Base-by-base conservation (phyloP, 2,329 filamentous ascomycete genomes). In the Blastomyces parvus region DNA sequence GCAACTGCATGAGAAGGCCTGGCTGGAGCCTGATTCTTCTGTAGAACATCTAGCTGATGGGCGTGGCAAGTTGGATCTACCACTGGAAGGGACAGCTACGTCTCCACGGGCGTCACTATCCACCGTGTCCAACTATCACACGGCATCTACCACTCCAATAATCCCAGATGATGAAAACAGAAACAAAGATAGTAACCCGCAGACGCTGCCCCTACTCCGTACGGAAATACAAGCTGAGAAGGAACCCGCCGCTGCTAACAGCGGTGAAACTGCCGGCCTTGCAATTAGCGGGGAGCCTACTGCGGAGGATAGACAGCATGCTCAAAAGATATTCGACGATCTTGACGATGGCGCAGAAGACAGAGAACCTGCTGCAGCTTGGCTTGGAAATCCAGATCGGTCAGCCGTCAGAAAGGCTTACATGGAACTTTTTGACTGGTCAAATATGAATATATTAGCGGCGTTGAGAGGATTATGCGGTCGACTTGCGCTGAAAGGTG, bases 351-450 rank as follows among this genome's bases (percentile, higher is more conserved):
- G 90, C 60, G 88, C 92, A 64, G 86, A 94, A 27, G 82, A 83
- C 50, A 91, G 90, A 71, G 86, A 88, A 40, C 88, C 88, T 72
- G 91, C 92, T 19, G 91, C 92, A 33, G 84, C 91, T 36, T 95
- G 91, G 87, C 87, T 97, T 76, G 94, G 94, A 69, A 82, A 81
- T 17, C 74, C 79, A 8, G 78, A 82, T 53, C 83, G 83, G 69
- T 77, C 77, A 52, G 77, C 78, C 63, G 79, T 83, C n/a, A 77
- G 86, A 59, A 81, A 81, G 67, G 93, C 93, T 0, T 99, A 96
- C 75, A 96, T 99, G 88, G 87, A 91, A 65, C 80, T 97, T 13
- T 97, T 93, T 73, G 88, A 97, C 72, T 97, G 94, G 79, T 80
- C 84, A 8, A 88, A 88, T 69, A 82, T 89, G 70, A 96, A 90